These are phyloP conservation scores for Aspergillus steynii DNA, from an alignment of 495 filamentous ascomycete species.

Conservation along the genomic window DNA sequence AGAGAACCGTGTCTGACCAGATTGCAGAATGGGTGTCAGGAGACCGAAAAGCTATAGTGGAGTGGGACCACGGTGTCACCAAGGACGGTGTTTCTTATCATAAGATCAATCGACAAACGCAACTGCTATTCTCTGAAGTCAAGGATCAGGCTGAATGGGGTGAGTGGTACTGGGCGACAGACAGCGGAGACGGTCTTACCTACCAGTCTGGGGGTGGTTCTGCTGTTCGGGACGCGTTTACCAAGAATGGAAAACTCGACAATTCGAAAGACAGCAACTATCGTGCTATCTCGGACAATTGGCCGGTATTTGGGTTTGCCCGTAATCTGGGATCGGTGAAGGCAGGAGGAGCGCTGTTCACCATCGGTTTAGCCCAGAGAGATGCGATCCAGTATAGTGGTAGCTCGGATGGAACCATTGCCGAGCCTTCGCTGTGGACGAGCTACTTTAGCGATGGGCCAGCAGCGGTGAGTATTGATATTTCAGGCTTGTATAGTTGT, in stretches of 20 bases:
- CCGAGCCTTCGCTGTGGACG: conserved; percentile 55
- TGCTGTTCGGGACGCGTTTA: conserved; percentile 51
- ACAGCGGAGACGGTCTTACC: conserved; percentile 35
- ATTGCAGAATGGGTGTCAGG: conserved; percentile 58
- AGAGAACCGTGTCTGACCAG: conserved; percentile 14
- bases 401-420: conserved; percentile 25
- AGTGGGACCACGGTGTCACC: conserved; percentile 55
- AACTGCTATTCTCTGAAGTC: conserved; percentile 53
- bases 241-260: conserved; percentile 38
- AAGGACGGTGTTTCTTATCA: conserved; percentile 52
- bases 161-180: conserved; percentile 58
- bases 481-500: not conserved
- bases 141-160: conserved; percentile 61
- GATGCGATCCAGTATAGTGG: conserved; percentile 55
- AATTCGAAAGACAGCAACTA: conserved; percentile 52
- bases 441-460: conserved; percentile 51
- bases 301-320: conserved; percentile 58
- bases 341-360: conserved; percentile 46
- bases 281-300: conserved; percentile 51
- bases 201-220: conserved; percentile 52
- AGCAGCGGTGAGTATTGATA: conserved; percentile 38
- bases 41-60: conserved; percentile 45
- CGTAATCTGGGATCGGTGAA: conserved; percentile 51
- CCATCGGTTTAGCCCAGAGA: conserved; percentile 54
- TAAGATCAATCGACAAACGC: conserved; percentile 51